Base-by-base conservation (phyloP, 2,329 filamentous ascomycete species). In the Pseudofabraea citricarpa region DNA sequence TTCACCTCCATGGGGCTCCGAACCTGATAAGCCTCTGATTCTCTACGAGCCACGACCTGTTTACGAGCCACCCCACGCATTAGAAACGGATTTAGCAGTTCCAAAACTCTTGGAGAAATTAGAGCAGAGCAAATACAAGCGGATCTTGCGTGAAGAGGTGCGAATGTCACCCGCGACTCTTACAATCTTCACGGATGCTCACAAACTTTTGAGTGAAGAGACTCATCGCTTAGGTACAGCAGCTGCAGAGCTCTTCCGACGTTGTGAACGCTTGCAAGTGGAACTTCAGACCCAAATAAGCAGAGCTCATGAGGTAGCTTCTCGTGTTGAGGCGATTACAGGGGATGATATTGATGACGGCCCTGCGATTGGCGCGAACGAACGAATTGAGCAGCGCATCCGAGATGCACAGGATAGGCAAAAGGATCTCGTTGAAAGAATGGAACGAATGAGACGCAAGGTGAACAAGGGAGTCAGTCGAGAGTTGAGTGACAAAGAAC, bases 191-290 rank as follows among this genome's bases (percentile, higher is more conserved):
- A 85, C 83, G 21, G 80, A 87, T 46, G 80, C 81, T 0, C 87
- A 91, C 61, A 81, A 84, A 57, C 69, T 86, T 5, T 70, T 90
- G 5, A 80, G 80, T 49, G 74, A 76, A 8, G 85, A 90, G 62
- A 88, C 84, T 0, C 73, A 84, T 52, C 72, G 72, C 9, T 71
- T 90, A 9, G 84, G 85, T 13, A 68, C 77, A 33, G 85, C 83
- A 1, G 85, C 83, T 1, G 78, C 85, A 1, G 84, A 89, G 54
- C 69, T 90, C 5, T 90, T 90, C 65, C 72, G 81, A 20, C 75
- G 81, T 43, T 87, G 85, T 48, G 76, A 85, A 52, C 72, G 79
- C 36, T 71, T 90, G 20, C 81, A 84, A 54, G 68, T 72, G 15
- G 85, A 90, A 57, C 71, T 90, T 32, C 71, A 70, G 50, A 77